Percentiles rank a stretch among this genome's conserved stretches.
Evolutionary conservation across 805 yeast species (phyloP).

Genomic region (Kuraishia ogatae): DNA sequence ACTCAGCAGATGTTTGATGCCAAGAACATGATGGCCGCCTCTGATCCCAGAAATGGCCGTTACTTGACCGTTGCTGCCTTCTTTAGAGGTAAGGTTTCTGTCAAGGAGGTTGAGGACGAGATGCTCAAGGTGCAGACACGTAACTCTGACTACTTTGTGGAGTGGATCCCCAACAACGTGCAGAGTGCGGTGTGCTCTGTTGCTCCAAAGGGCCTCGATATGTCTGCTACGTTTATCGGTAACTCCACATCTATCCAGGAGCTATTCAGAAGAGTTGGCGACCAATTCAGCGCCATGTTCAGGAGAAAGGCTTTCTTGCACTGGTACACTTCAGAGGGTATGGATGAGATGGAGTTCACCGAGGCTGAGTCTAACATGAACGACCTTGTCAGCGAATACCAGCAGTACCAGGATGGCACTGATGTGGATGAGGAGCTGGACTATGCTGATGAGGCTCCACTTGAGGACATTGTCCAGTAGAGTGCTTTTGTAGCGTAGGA

Average conservation of each 20-base stretch:
- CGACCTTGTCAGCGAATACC: conserved; percentile 83
- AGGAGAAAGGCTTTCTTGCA: conserved; percentile 92
- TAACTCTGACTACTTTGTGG: conserved; percentile 79
- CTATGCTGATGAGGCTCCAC: conserved; percentile 55
- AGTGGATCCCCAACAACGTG: conserved; percentile 94
- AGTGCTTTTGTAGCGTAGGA: not conserved
- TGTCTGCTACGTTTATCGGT: conserved; percentile 90
- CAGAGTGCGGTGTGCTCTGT: conserved; percentile 91
- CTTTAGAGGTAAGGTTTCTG: conserved; percentile 89
- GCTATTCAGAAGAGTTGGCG: conserved; percentile 81
- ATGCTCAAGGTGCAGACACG: conserved; percentile 78
- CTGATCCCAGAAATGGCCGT: conserved; percentile 85
- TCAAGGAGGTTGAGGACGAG: conserved; percentile 91
- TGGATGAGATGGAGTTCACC: conserved; percentile 91
- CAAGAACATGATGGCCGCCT: conserved; percentile 92
- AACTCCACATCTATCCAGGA: conserved; percentile 92
- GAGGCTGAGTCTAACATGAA: conserved; percentile 91
- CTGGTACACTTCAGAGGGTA: conserved; percentile 94
- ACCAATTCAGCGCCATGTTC: conserved; percentile 87
- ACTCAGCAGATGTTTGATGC: conserved; percentile 92
- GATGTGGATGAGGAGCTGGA: conserved; percentile 74
- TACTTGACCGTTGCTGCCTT: conserved; percentile 90
- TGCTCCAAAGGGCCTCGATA: conserved; percentile 77
- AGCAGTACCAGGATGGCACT: conserved; percentile 80
- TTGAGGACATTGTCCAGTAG: conserved; percentile 36